These are phyloP conservation scores for Ceratobasidium sp. DNA, from an alignment of 1,284 basidiomycete genomes.

Conservation along the genomic window DNA sequence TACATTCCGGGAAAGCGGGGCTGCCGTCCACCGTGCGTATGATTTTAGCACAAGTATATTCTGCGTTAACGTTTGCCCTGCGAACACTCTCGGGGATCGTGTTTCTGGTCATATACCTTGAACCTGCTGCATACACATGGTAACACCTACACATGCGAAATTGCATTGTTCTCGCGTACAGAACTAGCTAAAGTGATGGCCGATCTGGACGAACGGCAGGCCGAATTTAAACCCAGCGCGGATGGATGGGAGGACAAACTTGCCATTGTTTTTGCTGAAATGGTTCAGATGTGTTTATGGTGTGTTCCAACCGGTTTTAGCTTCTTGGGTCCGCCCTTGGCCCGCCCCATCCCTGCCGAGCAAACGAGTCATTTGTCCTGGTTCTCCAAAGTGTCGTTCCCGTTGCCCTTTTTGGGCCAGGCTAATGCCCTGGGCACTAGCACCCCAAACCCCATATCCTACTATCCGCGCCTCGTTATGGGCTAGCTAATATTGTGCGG, in stretches of 20 bases:
- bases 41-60: not conserved
- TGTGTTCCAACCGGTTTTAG: slow-evolving; percentile 51
- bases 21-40: slow-evolving; percentile 75
- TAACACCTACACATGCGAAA: not conserved
- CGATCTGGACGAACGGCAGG: slow-evolving; percentile 65
- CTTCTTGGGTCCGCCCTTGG: not conserved
- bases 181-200: slow-evolving; percentile 77
- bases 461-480: not conserved
- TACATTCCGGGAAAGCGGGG: slow-evolving; percentile 84
- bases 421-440: not conserved
- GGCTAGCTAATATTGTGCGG: not conserved
- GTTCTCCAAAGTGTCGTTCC: not conserved
- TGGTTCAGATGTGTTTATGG: slow-evolving; percentile 92
- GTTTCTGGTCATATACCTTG: not conserved
- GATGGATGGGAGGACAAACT: slow-evolving; percentile 63
- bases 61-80: not conserved
- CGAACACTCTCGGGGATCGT: not conserved
- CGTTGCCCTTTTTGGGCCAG: not conserved
- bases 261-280: slow-evolving; percentile 77
- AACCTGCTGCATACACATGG: not conserved
- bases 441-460: not conserved
- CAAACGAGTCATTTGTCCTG: not conserved
- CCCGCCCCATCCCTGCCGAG: not conserved
- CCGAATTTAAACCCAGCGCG: slow-evolving; percentile 53
- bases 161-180: slow-evolving; percentile 50